Evolutionary conservation across 129 eudicot species (phyloP).

Genomic region (Tagetes erecta): DNA sequence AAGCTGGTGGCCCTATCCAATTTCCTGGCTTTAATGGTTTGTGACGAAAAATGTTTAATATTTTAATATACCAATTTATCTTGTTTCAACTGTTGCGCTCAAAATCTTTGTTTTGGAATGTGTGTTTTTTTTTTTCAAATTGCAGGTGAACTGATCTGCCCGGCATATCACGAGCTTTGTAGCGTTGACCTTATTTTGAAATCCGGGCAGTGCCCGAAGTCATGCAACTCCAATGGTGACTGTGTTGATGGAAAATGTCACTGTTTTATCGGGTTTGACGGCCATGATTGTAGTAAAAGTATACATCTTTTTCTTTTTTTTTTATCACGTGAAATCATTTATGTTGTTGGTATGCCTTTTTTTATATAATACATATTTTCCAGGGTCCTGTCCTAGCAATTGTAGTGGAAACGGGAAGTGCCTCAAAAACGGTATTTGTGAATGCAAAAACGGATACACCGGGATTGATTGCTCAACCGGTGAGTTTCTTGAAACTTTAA

Average conservation of each 20-base stretch:
- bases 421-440: conserved; percentile 61
- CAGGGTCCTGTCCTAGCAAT: conserved; percentile 84
- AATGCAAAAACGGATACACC: conserved; percentile 71
- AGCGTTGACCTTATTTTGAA: conserved; percentile 40
- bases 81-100: not conserved
- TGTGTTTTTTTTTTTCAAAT: not conserved
- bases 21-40: conserved; percentile 90
- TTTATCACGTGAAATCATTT: not conserved
- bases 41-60: not conserved
- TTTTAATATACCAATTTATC: not conserved
- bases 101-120: not conserved
- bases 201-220: conserved; percentile 77
- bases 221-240: conserved; percentile 84
- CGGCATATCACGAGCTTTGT: conserved; percentile 96
- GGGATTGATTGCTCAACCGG: conserved; percentile 97
- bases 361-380: not conserved
- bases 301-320: conserved; percentile 17
- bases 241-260: conserved; percentile 82
- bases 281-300: conserved; percentile 88
- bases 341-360: not conserved
- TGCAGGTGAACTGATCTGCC: conserved; percentile 90
- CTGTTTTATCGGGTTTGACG: conserved; percentile 87
- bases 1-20: conserved; percentile 82
- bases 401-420: conserved; percentile 87
- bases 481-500: conserved; percentile 24